These are phyloP conservation scores for Colletotrichum phormii DNA, from an alignment of 2,329 filamentous ascomycete species.

Conservation along the genomic window DNA sequence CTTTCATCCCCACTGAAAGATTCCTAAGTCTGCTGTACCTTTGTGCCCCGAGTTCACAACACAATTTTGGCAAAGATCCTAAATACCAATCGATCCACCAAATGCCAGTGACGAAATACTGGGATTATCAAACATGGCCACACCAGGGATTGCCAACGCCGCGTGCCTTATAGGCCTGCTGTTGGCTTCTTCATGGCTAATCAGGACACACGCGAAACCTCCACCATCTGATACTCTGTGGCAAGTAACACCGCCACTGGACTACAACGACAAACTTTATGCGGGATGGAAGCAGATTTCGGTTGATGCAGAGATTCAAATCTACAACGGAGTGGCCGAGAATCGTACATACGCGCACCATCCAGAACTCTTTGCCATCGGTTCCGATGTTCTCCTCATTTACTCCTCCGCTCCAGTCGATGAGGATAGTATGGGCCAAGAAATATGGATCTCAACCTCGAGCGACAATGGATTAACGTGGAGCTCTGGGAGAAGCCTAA, in stretches of 20 bases:
- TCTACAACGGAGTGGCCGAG: slow-evolving; percentile 40
- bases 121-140: background rate
- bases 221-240: slow-evolving; percentile 36
- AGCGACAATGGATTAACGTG: slow-evolving; percentile 40
- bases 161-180: background rate
- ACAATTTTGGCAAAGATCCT: too few species aligned
- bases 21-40: too few species aligned
- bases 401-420: slow-evolving; percentile 42
- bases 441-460: slow-evolving; percentile 40
- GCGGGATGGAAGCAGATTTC: slow-evolving; percentile 42
- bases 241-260: slow-evolving; percentile 38
- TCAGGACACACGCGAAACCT: background rate
- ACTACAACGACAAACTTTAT: slow-evolving; percentile 41
- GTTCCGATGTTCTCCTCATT: slow-evolving; percentile 37
- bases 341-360: slow-evolving; percentile 42
- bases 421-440: slow-evolving; percentile 43
- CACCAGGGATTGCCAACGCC: background rate
- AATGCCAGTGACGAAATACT: background rate
- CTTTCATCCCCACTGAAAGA: background rate
- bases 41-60: too few species aligned
- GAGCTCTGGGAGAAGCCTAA: slow-evolving; percentile 33
- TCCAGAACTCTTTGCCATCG: slow-evolving; percentile 39
- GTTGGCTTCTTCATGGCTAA: background rate
- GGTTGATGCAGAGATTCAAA: slow-evolving; percentile 37
- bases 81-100: too few species aligned